Conservation (phyloP, 2,329 filamentous ascomycete species). For the Davidsoniella virescens region DNA sequence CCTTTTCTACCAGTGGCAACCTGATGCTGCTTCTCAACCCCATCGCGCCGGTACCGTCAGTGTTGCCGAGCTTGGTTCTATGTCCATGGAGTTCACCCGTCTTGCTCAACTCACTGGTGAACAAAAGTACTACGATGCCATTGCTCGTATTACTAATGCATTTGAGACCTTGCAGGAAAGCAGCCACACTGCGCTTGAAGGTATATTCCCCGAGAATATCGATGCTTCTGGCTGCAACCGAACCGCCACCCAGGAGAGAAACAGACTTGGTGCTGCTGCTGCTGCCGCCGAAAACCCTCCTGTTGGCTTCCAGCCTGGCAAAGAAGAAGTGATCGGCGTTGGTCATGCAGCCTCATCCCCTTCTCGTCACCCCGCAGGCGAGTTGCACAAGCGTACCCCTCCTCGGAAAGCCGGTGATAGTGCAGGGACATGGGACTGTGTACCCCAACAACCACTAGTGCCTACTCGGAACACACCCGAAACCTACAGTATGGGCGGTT, state of each 20-base stretch:
- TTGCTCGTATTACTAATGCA: constrained; percentile 70
- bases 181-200: constrained; percentile 47
- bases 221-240: constrained; percentile 67
- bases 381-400: background rate
- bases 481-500: constrained; percentile 44
- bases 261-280: constrained; percentile 10
- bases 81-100: constrained; percentile 79
- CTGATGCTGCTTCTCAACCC: constrained; percentile 43
- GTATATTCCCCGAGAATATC: constrained; percentile 61
- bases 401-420: background rate
- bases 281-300: background rate
- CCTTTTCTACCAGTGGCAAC: constrained; percentile 64
- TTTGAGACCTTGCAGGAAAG: constrained; percentile 58
- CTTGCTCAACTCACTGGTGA: constrained; percentile 72
- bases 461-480: constrained; percentile 29
- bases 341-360: too few species aligned
- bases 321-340: background rate
- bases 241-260: constrained; percentile 22
- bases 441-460: constrained; percentile 45
- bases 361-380: background rate
- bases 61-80: constrained; percentile 58
- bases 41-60: constrained; percentile 44
- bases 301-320: constrained; percentile 1
- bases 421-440: constrained; percentile 27
- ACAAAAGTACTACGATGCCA: constrained; percentile 74